Base-by-base conservation (phyloP, 176 grass and related monocot species). In the Carex cristatella region DNA sequence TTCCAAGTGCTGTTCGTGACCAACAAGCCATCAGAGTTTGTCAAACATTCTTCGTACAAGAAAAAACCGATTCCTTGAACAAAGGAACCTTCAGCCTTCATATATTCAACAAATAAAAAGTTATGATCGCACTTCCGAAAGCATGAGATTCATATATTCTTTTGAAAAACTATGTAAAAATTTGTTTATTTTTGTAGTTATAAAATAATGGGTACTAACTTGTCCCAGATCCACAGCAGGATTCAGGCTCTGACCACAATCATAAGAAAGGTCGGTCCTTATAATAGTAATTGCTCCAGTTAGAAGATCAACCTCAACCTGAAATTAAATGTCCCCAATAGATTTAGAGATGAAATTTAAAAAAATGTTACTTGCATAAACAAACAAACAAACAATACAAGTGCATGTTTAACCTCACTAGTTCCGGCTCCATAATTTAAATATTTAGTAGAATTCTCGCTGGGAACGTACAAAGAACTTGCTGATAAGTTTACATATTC, bases 11-110 rank as follows among this genome's bases (percentile, higher is more conserved):
- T 88, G 35, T 91, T 80, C 11, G 84, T 87, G 37, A 91, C 12
- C 49, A 91, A 69, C 65, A 89, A 86, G 16, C 92, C 89, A 6
- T 94, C 85, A 32, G 12, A 81, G 46, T 94, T 91, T 6, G 83
- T 87, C 55, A 82, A 9, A 53, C 70, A 28, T 74, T 91, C 88
- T 86, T 91, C 90, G 2, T 88, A 88, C 81, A 94, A 77, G 82
- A 94, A 90, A 61, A 90, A 94, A 16, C 90, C 90, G 66, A 94
- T 77, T 65, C 90, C 92, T 82, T 94, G 80, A 35, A 91, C 87
- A 82, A 94, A 94, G 40, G 86, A 84, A 37, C 92, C 89, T 83
- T 91, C 87, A 76, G 87, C 88, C 87, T 94, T 79, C 16, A 51
- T 16, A 67, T 30, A 66, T 48, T 8, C 35, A 13, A 48, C 4